Evolutionary conservation across 257 asterid genomes (phyloP), one percentile per base, ranked within the genome.

Genomic region (Echites panduratus): DNA sequence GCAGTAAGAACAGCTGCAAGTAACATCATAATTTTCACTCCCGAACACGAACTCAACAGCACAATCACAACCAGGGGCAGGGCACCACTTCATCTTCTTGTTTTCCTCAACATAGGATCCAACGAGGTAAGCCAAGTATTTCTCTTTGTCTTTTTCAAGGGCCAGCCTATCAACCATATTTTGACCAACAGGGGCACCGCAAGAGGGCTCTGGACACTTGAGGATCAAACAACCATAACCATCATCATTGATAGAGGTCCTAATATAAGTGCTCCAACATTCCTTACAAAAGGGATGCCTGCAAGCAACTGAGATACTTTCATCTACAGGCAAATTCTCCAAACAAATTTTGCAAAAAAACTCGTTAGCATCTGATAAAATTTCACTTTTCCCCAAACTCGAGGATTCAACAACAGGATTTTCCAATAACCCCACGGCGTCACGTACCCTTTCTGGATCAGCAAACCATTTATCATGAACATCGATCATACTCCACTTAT

Each of bases 31-130:
- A 79, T 80, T 86, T 68, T 90, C 89, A 76, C 90, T 84, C 66
- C 92, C 94, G 45, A 82, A 85, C 19, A 78, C 92, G 82, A 73
- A 89, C 79, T 91, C 95, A 57, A 88, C 84, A 32, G 93, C 93
- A 79, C 82, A 85, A 47, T 91, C 96, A 80, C 97, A 91, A 50
- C 91, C 96, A 44, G 97, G 96, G 66, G 84, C 80, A 81, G 97
- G 97, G 65, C 97, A 91, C 96, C 96, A 91, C 84, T 88, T 91
- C 27, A 89, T 85, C 90, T 89, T 73, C 53, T 41, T 70, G 11
- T 66, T 62, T 17, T 66, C 62, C 13, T 78, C 75, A 0, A 69
- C 38, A 32, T 73, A 78, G 1, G 76, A 73, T 27, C 62, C 32
- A 22, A 64, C 24, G 2, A 78, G 38, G 19, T 50, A 24, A 12